Percentiles rank a stretch among this genome's conserved stretches.
phyloP scores from a whole-genome alignment of 257 asterid species.

The Solanum chilense region DNA sequence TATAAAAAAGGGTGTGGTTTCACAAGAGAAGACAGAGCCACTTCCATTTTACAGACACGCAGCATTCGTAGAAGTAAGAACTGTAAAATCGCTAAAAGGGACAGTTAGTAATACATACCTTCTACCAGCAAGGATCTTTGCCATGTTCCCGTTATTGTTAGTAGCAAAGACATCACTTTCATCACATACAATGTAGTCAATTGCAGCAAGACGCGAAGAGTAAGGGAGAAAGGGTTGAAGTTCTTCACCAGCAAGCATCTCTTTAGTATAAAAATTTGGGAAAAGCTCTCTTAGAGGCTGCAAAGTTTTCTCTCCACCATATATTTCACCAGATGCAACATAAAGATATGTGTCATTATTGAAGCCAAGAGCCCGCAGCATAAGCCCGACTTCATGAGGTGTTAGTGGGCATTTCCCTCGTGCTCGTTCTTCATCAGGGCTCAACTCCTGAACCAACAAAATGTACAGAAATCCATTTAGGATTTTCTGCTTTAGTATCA shows the following conservation, averaged over 20 bases:
- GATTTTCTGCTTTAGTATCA: background rate
- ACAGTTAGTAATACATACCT: conserved; percentile 33
- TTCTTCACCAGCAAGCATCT: conserved; percentile 79
- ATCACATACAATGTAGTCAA: conserved; percentile 86
- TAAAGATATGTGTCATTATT: conserved; percentile 69
- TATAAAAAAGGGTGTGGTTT: background rate
- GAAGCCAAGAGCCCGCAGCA: conserved; percentile 93
- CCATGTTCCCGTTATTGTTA: conserved; percentile 98
- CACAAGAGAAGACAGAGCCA: background rate
- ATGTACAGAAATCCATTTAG: background rate
- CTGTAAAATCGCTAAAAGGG: background rate
- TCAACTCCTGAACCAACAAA: conserved; percentile 47
- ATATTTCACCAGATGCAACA: conserved; percentile 98
- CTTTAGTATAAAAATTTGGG: conserved; percentile 92
- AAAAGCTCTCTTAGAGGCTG: conserved; percentile 89
- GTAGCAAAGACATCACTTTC: conserved; percentile 97
- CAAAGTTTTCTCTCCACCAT: conserved; percentile 96
- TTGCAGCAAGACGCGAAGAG: conserved; percentile 95
- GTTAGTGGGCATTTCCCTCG: conserved; percentile 99
- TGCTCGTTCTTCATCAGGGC: conserved; percentile 89
- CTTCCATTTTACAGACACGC: background rate
- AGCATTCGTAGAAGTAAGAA: background rate
- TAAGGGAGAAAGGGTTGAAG: conserved; percentile 61
- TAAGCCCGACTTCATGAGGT: conserved; percentile 92
- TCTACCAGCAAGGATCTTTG: conserved; percentile 95